phyloP scores from a whole-genome alignment of 495 filamentous ascomycete genomes.

The Talaromyces adpressus region DNA sequence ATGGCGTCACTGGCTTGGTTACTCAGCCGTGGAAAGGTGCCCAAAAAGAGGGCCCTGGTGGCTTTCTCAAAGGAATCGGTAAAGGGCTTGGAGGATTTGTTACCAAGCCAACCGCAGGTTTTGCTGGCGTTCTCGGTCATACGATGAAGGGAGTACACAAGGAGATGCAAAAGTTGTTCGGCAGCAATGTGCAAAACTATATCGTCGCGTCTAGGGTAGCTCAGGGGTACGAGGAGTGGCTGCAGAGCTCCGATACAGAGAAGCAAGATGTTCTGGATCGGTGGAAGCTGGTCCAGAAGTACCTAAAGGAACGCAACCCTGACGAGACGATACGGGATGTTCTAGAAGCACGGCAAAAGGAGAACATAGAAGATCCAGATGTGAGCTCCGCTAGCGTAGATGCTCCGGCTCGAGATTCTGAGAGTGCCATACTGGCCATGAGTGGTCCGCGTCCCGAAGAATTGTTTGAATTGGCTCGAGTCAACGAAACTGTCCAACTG shows the following conservation, averaged over 20 bases:
- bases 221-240: constrained; percentile 62
- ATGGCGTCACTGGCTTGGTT: constrained; percentile 64
- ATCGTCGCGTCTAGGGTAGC: constrained; percentile 55
- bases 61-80: constrained; percentile 65
- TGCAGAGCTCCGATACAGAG: constrained; percentile 35
- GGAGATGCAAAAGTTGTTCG: constrained; percentile 57
- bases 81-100: constrained; percentile 67
- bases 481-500: background rate
- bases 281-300: constrained; percentile 47
- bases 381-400: background rate
- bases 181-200: constrained; percentile 57
- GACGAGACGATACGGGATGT: background rate
- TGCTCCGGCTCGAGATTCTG: background rate
- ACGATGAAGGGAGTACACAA: constrained; percentile 70
- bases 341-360: background rate
- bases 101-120: constrained; percentile 63
- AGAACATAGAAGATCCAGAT: background rate
- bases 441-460: background rate
- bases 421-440: background rate
- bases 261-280: constrained; percentile 51
- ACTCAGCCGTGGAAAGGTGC: constrained; percentile 62
- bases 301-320: background rate
- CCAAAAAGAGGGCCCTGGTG: constrained; percentile 58
- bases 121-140: constrained; percentile 53
- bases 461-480: background rate